A percentile compares a stretch with the other conserved stretches of the same genome.
phyloP scores from a whole-genome alignment of 345 rosid species.

The Bruguiera parviflora region DNA sequence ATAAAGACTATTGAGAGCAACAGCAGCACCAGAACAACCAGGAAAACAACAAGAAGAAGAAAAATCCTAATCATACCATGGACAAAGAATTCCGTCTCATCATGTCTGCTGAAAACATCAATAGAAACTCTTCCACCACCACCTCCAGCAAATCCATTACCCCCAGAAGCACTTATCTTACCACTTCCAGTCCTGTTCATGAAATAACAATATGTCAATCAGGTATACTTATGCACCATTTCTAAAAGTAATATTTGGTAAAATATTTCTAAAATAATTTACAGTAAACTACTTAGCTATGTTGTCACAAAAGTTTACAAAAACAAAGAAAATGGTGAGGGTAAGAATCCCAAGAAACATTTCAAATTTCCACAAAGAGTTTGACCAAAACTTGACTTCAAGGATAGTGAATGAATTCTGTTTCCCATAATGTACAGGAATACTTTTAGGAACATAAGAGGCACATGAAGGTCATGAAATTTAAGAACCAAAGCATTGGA shows the following conservation, averaged over 20 bases:
- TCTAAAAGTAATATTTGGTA: not conserved
- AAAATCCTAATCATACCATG: slow-evolving; percentile 42
- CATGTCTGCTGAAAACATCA: slow-evolving; percentile 67
- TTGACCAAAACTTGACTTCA: no score
- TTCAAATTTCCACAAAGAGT: not conserved
- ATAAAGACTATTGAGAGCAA: not conserved
- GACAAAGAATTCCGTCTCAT: slow-evolving; percentile 39
- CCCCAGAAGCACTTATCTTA: slow-evolving; percentile 56
- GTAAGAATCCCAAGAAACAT: not conserved
- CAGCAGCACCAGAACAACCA: not conserved
- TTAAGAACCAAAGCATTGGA: no score
- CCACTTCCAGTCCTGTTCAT: slow-evolving; percentile 56
- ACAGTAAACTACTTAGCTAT: not conserved
- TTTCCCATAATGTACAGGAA: no score
- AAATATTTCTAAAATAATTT: not conserved
- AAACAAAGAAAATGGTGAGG: not conserved
- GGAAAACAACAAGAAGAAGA: not conserved
- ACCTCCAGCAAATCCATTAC: slow-evolving; percentile 73
- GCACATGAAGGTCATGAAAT: no score
- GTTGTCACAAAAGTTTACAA: not conserved
- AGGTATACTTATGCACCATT: not conserved
- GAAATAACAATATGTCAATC: slow-evolving; percentile 17
- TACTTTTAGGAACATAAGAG: no score
- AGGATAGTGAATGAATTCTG: no score
- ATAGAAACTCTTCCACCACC: slow-evolving; percentile 73